These are phyloP conservation scores for Rhizoclosmatium globosum DNA, from an alignment of 192 early-diverging fungal genomes.

Conservation along the genomic window DNA sequence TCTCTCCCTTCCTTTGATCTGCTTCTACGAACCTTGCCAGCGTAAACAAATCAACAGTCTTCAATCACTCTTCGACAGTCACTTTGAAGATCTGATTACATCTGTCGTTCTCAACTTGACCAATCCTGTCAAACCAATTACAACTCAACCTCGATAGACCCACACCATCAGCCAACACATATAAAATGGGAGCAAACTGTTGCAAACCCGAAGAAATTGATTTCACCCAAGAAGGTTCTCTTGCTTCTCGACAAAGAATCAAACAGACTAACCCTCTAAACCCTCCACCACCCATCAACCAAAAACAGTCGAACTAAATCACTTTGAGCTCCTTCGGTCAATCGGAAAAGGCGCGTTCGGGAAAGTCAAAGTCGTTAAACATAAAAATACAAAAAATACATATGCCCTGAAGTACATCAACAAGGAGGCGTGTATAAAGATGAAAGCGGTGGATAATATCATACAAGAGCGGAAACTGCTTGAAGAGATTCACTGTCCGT, in stretches of 20 bases:
- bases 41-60: too few species aligned
- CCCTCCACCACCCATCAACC: background rate
- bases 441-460: slow-evolving; percentile 85
- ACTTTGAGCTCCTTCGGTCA: slow-evolving; percentile 87
- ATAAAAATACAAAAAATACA: slow-evolving; percentile 74
- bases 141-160: background rate
- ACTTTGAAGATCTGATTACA: too few species aligned
- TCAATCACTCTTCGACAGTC: too few species aligned
- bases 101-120: too few species aligned
- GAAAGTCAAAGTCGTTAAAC: slow-evolving; percentile 91
- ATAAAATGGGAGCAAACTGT: slow-evolving; percentile 20
- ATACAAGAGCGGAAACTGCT: slow-evolving; percentile 91
- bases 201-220: slow-evolving; percentile 33
- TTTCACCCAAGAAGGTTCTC: slow-evolving; percentile 18
- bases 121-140: too few species aligned
- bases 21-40: too few species aligned
- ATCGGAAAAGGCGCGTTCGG: slow-evolving; percentile 97
- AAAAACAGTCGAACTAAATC: slow-evolving; percentile 75
- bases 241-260: background rate
- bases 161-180: background rate
- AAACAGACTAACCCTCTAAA: background rate
- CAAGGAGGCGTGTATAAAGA: slow-evolving; percentile 87
- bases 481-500: slow-evolving; percentile 84
- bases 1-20: too few species aligned
- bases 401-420: slow-evolving; percentile 98